Evolutionary conservation across 148 eudicot genomes (phyloP).

Genomic region (Rhododendron ovatum): DNA sequence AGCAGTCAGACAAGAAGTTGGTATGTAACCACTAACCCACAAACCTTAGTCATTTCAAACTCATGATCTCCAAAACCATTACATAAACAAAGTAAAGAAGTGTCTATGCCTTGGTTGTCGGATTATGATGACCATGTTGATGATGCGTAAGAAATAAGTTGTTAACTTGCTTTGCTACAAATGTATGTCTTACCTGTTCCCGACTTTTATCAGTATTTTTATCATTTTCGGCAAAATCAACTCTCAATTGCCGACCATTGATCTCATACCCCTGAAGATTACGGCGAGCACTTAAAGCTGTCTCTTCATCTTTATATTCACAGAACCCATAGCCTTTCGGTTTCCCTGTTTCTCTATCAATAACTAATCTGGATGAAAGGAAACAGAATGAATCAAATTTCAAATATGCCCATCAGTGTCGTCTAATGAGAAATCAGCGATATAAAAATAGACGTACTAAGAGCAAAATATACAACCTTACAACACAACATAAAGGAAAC

Average conservation of each 20-base stretch:
- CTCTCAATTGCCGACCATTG: constrained; percentile 91
- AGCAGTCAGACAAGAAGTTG: background rate
- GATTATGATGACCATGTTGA: background rate
- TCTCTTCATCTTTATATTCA: constrained; percentile 97
- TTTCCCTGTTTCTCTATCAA: constrained; percentile 96
- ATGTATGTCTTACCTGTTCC: constrained; percentile 54
- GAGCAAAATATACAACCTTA: background rate
- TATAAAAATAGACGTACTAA: background rate
- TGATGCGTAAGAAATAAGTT: background rate
- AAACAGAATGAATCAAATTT: background rate
- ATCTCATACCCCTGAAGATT: constrained; percentile 98
- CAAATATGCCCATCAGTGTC: background rate
- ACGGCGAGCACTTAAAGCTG: constrained; percentile 97
- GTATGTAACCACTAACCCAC: background rate
- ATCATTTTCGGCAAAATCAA: constrained; percentile 99
- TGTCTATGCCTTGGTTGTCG: background rate
- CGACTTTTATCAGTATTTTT: constrained; percentile 81
- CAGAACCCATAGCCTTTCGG: constrained; percentile 99
- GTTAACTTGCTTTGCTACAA: background rate
- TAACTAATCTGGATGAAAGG: constrained; percentile 63
- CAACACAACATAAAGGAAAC: background rate
- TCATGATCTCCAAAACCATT: background rate
- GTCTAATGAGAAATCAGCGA: background rate
- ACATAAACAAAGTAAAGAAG: background rate
- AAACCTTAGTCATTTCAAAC: background rate